phyloP scores from a whole-genome alignment of 2,329 filamentous ascomycete species.

The Diaporthe vexans region DNA sequence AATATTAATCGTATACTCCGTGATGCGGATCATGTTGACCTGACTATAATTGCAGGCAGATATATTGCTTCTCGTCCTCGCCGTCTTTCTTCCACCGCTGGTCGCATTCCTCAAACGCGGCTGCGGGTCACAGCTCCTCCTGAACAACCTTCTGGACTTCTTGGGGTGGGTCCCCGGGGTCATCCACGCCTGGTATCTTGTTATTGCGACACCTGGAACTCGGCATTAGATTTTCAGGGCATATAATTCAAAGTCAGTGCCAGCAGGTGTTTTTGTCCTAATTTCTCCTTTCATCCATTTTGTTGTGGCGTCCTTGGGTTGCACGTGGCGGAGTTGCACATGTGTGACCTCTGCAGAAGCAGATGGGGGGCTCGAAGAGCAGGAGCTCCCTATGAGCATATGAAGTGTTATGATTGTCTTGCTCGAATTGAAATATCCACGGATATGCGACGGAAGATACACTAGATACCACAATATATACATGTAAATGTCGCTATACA shows the following conservation, averaged over 20 bases:
- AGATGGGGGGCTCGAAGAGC: not conserved
- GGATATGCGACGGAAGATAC: no score
- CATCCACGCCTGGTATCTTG: not conserved
- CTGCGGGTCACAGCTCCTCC: not conserved
- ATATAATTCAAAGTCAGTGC: not conserved
- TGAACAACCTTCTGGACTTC: not conserved
- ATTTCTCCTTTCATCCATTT: no score
- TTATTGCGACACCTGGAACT: not conserved
- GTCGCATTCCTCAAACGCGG: conserved; percentile 1
- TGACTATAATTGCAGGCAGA: not conserved
- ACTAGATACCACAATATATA: no score
- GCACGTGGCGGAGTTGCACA: no score
- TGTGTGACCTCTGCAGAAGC: no score
- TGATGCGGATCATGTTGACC: not conserved
- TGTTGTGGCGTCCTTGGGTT: no score
- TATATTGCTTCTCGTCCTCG: not conserved
- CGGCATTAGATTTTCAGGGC: not conserved
- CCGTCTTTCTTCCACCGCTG: not conserved
- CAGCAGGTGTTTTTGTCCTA: no score
- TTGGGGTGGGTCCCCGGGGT: not conserved
- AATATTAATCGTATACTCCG: no score
- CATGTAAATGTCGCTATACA: no score
- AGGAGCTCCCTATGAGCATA: no score
- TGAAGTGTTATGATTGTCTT: no score
- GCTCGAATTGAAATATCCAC: no score